Evolutionary conservation across 75 land plant species (phyloP).

Genomic region (Pinus albicaulis): DNA sequence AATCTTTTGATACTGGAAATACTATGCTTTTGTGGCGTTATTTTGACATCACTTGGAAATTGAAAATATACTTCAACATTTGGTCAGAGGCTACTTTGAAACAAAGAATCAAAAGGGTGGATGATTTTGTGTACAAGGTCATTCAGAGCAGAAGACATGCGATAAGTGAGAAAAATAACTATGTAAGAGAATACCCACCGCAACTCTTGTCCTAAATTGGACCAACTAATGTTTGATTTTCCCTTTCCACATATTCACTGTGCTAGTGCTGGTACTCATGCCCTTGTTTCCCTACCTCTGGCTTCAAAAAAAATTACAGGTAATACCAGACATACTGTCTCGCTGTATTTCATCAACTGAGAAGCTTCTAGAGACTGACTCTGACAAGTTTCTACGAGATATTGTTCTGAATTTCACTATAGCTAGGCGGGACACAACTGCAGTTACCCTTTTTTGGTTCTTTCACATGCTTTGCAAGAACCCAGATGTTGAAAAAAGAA

Average conservation of each 20-base stretch:
- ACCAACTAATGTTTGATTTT: background rate
- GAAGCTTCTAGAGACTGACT: too few relatives aligned
- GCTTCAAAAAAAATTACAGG: too few relatives aligned
- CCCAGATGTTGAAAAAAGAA: slow-evolving; percentile 20
- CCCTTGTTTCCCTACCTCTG: too few relatives aligned
- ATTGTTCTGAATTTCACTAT: slow-evolving; percentile 32
- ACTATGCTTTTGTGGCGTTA: slow-evolving; percentile 24
- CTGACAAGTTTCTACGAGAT: slow-evolving; percentile 28
- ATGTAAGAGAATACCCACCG: background rate
- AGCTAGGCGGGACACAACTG: slow-evolving; percentile 46
- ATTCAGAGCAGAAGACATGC: slow-evolving; percentile 36
- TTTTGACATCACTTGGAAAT: slow-evolving; percentile 47
- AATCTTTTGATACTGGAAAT: slow-evolving; percentile 55
- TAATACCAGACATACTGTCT: too few relatives aligned
- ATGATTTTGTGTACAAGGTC: slow-evolving; percentile 46
- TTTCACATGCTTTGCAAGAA: slow-evolving; percentile 18
- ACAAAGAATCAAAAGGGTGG: slow-evolving; percentile 29
- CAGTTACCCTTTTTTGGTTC: slow-evolving; percentile 35
- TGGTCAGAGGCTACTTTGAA: slow-evolving; percentile 48
- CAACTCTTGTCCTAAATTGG: too few relatives aligned
- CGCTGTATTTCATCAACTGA: too few relatives aligned
- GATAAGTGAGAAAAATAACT: background rate
- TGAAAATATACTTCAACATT: slow-evolving; percentile 51
- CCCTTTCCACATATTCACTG: background rate
- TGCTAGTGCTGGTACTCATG: too few relatives aligned